phyloP scores from a whole-genome alignment of 495 filamentous ascomycete genomes.

The Astrocystis sublimbata region DNA sequence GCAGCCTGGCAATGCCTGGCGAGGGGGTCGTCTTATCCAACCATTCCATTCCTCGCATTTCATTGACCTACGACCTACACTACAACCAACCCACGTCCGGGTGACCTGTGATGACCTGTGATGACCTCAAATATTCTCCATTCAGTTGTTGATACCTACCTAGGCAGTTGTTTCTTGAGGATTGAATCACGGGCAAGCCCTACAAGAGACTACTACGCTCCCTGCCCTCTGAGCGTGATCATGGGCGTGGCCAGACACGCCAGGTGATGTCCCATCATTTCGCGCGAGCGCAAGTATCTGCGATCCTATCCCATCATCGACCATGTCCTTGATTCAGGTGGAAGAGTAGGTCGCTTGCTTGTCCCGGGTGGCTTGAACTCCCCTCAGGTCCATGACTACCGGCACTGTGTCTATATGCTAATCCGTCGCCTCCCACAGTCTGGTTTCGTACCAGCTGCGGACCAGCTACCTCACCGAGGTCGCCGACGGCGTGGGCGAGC shows the following conservation, averaged over 20 bases:
- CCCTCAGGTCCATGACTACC: background rate
- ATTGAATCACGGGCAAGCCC: background rate
- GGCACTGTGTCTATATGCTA: conserved; percentile 8
- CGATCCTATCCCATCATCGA: conserved; percentile 3
- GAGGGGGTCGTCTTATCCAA: too few species aligned
- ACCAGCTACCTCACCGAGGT: conserved; percentile 87
- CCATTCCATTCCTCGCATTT: too few species aligned
- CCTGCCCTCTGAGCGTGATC: background rate
- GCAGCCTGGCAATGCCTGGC: too few species aligned
- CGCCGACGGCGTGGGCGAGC: conserved; percentile 93
- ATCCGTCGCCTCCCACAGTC: conserved; percentile 49
- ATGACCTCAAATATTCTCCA: too few species aligned
- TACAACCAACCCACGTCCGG: too few species aligned
- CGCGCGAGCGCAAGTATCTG: conserved; percentile 5
- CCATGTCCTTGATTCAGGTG: conserved; percentile 92
- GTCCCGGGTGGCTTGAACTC: background rate
- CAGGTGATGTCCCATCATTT: background rate
- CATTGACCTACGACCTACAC: too few species aligned
- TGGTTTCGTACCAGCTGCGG: conserved; percentile 90
- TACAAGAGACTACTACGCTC: background rate
- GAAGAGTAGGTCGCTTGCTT: conserved; percentile 73
- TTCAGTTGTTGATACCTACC: too few species aligned
- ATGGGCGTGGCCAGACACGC: conserved; percentile 16
- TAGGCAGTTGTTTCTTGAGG: background rate
- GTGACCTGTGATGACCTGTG: too few species aligned